Evolutionary conservation across 495 filamentous ascomycete genomes (phyloP), one percentile per base, ranked within the genome.

Genomic region (Aspergillus bertholletiae): DNA sequence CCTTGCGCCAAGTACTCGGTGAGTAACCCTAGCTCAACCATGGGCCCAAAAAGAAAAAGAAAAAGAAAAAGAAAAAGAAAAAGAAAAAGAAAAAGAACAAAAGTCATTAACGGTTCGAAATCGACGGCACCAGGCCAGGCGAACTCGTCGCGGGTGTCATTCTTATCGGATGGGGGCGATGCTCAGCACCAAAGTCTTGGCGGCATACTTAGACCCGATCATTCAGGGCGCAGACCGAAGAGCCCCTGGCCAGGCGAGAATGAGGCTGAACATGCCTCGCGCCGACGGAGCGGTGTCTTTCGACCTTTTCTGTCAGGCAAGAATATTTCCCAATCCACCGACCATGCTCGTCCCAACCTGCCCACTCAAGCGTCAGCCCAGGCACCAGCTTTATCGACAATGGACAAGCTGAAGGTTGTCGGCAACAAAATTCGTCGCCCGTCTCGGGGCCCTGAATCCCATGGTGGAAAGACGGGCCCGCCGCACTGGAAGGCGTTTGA

Each of bases 401-500:
- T 67, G 48, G 61, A 61, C 21, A 74, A 69, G 49, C 46, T 73
- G 53, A 72, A 69, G 51, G 58, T 35, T 24, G 67, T 72, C 18
- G 59, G 64, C 24, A 64, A 52, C 28, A 35, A 35, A 22, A 63
- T 68, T 22, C 69, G 65, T 17, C 67, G 71, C 12, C 49, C 63
- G 15, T 74, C 71, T 2, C 59, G 66, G 32, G 63, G 67, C 15
- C 51, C 63, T 37, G 57, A 63, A 23, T 49, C 69, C 8, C 46
- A 64, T 20, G 58, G 56, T 7, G 18, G 48, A 1, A 60, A 58
- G 23, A 54, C 56, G 35, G 54, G 45, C 22, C 48, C 50, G 32
- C 46, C 53, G 18, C 62, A 65, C 21, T 62, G 54, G 8, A 61
- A 61, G 22, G 63, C 64, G 20, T 55, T 64, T 17, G 35, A 40